Base-by-base conservation (phyloP, 495 filamentous ascomycete genomes). In the Aspergillus sparsus region DNA sequence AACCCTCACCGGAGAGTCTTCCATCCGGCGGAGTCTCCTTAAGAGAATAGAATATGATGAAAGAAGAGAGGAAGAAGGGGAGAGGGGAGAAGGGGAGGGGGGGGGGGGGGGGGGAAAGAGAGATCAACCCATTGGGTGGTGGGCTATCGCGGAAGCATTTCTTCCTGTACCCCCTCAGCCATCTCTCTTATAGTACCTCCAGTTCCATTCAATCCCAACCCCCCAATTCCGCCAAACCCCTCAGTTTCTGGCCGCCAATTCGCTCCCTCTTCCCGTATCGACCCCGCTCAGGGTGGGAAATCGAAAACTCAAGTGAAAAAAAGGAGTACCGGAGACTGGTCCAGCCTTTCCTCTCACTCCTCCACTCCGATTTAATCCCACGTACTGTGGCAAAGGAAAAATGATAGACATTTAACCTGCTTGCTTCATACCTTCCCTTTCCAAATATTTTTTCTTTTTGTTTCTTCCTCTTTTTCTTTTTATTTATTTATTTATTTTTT, bases 1-100 rank as follows among this genome's bases (percentile, higher is more conserved):
- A 89, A 71, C 74, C 82, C 70, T 85, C 70, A 42, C 56, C 79
- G 78, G 76, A 71, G 66, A 71, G 75, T 78, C 71, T 71, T 78
- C 74, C 65, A 53, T 75, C 74, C 78, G 72, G 69, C 68, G 70
- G 72, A 69, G 46, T 55, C 50, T 36, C 13, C 58, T 47, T 55
- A 64, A 37, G 44, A 63, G 61, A 62, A 62, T 51, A 60, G 61
- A 47, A 56, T 63, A 45, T 50, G 62, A 16, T 18, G 37, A 32
- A 31, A 16, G 21, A 27, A 58, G 35, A 42, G 27, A 51, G 46
- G 35, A 51, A 31, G 21, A 61, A 66, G 56, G 65, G 61, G 61
- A 46, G 58, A 49, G 58, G 61, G 62, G 59, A 59, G 47, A 55
- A 64, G 44, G 60, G 60, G 64, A 67, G 57, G 66, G 58, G 65